A percentile compares a stretch with the other conserved stretches of the same genome.
These are phyloP conservation scores for Sordaria brevicollis DNA, from an alignment of 495 filamentous ascomycete genomes.

Conservation along the genomic window DNA sequence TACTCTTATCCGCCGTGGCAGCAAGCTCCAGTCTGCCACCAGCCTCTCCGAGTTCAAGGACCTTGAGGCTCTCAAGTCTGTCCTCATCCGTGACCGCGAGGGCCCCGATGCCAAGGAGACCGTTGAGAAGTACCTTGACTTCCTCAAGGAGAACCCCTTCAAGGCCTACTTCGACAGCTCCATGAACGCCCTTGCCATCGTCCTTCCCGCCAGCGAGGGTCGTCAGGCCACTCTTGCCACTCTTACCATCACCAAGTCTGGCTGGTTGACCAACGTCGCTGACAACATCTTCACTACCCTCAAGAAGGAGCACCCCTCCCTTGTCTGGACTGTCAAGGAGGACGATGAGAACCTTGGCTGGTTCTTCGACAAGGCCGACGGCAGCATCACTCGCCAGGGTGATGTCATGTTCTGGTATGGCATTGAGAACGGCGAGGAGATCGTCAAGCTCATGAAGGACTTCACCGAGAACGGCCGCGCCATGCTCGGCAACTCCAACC, in stretches of 20 bases:
- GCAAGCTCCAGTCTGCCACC: slow-evolving; percentile 71
- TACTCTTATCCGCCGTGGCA: slow-evolving; percentile 86
- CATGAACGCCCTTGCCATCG: slow-evolving; percentile 94
- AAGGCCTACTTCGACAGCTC: slow-evolving; percentile 92
- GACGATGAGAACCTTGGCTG: slow-evolving; percentile 96
- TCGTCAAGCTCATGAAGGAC: slow-evolving; percentile 77
- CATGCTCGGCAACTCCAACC: slow-evolving; percentile 86
- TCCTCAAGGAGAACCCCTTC: slow-evolving; percentile 65
- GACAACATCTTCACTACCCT: slow-evolving; percentile 93
- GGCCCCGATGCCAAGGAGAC: slow-evolving; percentile 73
- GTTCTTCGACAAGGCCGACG: slow-evolving; percentile 97
- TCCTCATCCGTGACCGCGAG: slow-evolving; percentile 76
- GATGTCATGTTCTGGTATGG: slow-evolving; percentile 98
- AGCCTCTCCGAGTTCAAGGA: slow-evolving; percentile 73
- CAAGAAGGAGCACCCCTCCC: slow-evolving; percentile 82
- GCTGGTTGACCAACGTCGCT: slow-evolving; percentile 93
- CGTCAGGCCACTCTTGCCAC: slow-evolving; percentile 73
- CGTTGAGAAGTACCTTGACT: slow-evolving; percentile 77
- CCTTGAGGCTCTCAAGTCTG: slow-evolving; percentile 64
- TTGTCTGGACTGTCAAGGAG: slow-evolving; percentile 95
- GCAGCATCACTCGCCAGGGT: slow-evolving; percentile 72
- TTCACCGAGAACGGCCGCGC: slow-evolving; percentile 74
- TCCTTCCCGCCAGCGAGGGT: slow-evolving; percentile 55
- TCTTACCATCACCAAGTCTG: slow-evolving; percentile 89
- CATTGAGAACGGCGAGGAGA: slow-evolving; percentile 72